phyloP scores from a whole-genome alignment of 345 rosid species.

The Jatropha curcas region DNA sequence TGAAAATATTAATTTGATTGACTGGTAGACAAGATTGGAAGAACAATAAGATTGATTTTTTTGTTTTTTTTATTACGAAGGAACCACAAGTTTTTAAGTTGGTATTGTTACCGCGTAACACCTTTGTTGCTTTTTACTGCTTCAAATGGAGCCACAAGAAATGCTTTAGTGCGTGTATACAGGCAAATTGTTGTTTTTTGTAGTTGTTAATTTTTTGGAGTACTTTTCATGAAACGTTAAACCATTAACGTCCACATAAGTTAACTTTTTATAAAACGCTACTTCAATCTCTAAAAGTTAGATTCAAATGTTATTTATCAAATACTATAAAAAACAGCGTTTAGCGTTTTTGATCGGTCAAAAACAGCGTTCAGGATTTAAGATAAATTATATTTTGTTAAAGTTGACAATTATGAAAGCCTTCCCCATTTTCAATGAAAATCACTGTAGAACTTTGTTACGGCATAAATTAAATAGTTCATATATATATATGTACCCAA shows the following conservation, averaged over 20 bases:
- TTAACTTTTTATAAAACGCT: too few species aligned
- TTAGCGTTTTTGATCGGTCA: background rate
- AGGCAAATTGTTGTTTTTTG: background rate
- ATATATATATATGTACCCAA: background rate
- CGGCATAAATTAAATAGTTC: background rate
- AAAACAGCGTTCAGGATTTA: background rate
- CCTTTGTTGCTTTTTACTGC: background rate
- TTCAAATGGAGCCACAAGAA: background rate
- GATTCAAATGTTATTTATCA: too few species aligned
- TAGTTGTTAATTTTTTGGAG: constrained; percentile 21
- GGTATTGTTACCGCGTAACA: background rate
- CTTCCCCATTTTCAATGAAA: background rate
- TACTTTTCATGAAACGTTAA: constrained; percentile 15
- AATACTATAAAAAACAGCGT: background rate
- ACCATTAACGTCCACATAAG: too few species aligned
- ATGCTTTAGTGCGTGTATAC: background rate
- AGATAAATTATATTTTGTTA: background rate
- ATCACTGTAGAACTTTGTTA: background rate
- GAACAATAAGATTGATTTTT: too few species aligned
- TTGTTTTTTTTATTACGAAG: too few species aligned
- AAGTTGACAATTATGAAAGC: background rate
- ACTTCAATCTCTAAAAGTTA: too few species aligned
- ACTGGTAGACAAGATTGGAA: too few species aligned
- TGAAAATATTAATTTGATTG: too few species aligned
- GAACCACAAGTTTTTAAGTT: background rate